These are phyloP conservation scores for Diplodia corticola DNA, from an alignment of 2,329 filamentous ascomycete genomes.

Conservation along the genomic window DNA sequence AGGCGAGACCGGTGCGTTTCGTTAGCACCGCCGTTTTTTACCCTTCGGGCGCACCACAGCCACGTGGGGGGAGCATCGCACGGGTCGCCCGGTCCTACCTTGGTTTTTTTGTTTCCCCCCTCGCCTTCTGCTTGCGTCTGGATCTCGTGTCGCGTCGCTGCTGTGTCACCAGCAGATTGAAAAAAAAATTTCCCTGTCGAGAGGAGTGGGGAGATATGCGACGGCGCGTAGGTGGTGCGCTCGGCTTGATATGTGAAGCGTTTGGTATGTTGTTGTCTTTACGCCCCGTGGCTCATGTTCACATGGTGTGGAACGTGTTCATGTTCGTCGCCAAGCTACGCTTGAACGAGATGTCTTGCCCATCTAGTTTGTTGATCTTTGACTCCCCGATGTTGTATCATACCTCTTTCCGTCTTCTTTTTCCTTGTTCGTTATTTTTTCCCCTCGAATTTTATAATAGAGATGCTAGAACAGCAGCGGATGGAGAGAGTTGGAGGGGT, in stretches of 20 bases:
- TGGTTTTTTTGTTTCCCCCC: not conserved
- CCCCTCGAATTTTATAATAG: not conserved
- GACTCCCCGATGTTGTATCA: not conserved
- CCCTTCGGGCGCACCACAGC: not conserved
- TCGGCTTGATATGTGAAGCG: not conserved
- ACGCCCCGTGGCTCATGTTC: not conserved
- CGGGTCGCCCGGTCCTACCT: not conserved
- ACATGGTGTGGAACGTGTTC: not conserved
- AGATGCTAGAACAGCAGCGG: not conserved
- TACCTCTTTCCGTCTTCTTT: not conserved
- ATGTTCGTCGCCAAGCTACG: no score
- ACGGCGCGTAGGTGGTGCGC: not conserved
- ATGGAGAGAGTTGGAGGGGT: no score
- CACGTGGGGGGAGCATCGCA: conserved; percentile 10
- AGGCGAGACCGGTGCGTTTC: not conserved
- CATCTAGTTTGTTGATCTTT: not conserved
- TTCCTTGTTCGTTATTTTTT: not conserved
- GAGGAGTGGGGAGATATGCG: conserved; percentile 5
- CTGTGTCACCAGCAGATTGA: not conserved
- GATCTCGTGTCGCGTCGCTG: not conserved
- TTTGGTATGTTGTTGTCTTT: not conserved
- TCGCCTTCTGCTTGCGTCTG: not conserved
- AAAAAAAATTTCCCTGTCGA: not conserved
- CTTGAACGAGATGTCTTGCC: no score
- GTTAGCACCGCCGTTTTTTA: not conserved